Conservation (phyloP, 805 yeast species). For the Isabelozyma gotoi region DNA sequence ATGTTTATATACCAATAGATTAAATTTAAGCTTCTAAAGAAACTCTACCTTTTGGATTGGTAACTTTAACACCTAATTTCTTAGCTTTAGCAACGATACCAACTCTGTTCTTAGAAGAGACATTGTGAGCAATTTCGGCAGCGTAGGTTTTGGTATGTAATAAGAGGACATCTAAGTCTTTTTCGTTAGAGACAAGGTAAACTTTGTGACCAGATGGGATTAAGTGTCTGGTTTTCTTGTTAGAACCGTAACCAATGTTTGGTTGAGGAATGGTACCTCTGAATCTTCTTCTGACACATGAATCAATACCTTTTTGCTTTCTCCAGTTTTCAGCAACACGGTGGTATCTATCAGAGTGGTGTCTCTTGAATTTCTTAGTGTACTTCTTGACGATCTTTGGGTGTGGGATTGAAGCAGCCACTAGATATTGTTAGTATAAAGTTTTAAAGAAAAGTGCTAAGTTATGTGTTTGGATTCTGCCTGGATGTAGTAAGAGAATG, state of each 20-base stretch:
- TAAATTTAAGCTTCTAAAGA: conserved; percentile 87
- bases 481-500: too few relatives aligned
- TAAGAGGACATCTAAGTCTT: conserved; percentile 92
- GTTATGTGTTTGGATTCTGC: not conserved
- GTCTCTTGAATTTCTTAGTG: conserved; percentile 99
- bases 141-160: conserved; percentile 98
- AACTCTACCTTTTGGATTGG: conserved; percentile 99
- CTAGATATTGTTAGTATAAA: conserved; percentile 29
- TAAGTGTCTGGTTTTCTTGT: conserved; percentile 97
- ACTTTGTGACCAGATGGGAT: conserved; percentile 98
- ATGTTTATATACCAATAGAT: conserved; percentile 5
- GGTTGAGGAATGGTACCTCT: conserved; percentile 99
- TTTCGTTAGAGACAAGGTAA: conserved; percentile 86
- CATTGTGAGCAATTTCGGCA: conserved; percentile 99
- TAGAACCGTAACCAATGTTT: conserved; percentile 99
- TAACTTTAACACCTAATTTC: conserved; percentile 97
- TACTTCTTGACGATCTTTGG: conserved; percentile 99
- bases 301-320: conserved; percentile 99
- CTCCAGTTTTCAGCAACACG: conserved; percentile 99
- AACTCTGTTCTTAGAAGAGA: conserved; percentile 98
- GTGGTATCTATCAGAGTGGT: conserved; percentile 99
- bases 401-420: conserved; percentile 98
- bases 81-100: conserved; percentile 94
- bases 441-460: not conserved
- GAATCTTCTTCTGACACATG: conserved; percentile 99